Conservation (phyloP, 495 filamentous ascomycete species). For the Neurospora hispaniola region DNA sequence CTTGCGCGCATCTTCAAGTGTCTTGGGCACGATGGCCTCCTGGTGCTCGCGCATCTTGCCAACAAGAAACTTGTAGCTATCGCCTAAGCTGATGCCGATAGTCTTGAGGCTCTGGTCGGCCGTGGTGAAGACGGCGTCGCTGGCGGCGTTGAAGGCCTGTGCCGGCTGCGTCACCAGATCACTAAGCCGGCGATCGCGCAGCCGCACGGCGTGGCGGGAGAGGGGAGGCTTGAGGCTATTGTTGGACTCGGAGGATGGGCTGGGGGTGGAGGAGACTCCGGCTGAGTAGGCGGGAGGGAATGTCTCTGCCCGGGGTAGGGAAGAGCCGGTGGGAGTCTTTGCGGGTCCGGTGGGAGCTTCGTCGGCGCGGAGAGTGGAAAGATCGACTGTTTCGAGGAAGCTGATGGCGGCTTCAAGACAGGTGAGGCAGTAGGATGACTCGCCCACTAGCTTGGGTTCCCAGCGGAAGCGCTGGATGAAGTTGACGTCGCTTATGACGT, state of each 20-base stretch:
- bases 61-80: constrained; percentile 87
- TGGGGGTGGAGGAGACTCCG: constrained; percentile 31
- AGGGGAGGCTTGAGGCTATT: constrained; percentile 21
- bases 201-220: constrained; percentile 33
- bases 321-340: constrained; percentile 41
- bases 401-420: constrained; percentile 91
- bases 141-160: constrained; percentile 67
- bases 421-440: constrained; percentile 91
- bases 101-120: constrained; percentile 87
- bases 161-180: constrained; percentile 76
- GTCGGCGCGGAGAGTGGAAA: constrained; percentile 82
- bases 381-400: constrained; percentile 95
- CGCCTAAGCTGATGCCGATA: constrained; percentile 76
- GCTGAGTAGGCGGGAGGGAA: constrained; percentile 39
- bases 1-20: constrained; percentile 82
- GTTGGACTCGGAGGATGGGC: constrained; percentile 2
- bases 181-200: constrained; percentile 54
- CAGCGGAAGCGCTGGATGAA: constrained; percentile 93
- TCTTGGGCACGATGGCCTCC: constrained; percentile 60
- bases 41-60: constrained; percentile 69
- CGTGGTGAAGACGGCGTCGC: constrained; percentile 71
- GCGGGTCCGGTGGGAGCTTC: constrained; percentile 52
- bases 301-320: constrained; percentile 43
- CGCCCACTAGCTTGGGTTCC: constrained; percentile 75
- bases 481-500: constrained; percentile 81